Percentiles rank a stretch among this genome's conserved stretches.
phyloP scores from a whole-genome alignment of 495 filamentous ascomycete genomes.

The Penicillium waksmanii region DNA sequence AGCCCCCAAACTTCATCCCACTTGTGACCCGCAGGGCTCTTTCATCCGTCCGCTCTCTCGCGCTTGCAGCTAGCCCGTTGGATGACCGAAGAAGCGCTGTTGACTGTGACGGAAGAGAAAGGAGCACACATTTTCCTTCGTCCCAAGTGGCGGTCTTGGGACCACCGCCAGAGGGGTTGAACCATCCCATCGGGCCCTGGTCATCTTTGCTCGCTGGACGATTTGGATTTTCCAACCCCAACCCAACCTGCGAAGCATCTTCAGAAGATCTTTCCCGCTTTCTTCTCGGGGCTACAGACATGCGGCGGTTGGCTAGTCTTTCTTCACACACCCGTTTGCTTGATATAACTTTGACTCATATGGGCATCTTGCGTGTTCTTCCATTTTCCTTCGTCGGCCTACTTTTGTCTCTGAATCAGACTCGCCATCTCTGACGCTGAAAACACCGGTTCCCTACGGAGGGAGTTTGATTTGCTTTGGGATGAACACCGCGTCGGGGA shows the following conservation, averaged over 20 bases:
- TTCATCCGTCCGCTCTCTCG: conserved; percentile 15
- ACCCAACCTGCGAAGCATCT: conserved; percentile 9
- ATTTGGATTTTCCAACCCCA: conserved; percentile 20
- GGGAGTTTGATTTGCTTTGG: conserved; percentile 19
- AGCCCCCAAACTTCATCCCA: conserved; percentile 16
- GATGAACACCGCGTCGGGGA: conserved; percentile 27
- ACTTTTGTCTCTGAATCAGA: background rate
- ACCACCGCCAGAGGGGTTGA: conserved; percentile 36
- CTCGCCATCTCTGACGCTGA: background rate
- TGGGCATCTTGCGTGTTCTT: conserved; percentile 17
- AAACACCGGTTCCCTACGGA: conserved; percentile 5
- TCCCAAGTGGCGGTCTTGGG: conserved; percentile 21
- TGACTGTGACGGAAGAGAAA: conserved; percentile 15
- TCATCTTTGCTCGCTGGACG: conserved; percentile 20
- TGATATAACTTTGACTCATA: conserved; percentile 38
- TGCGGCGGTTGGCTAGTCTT: conserved; percentile 23
- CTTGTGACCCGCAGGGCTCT: conserved; percentile 11
- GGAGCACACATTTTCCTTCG: conserved; percentile 13
- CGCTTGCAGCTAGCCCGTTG: conserved; percentile 14
- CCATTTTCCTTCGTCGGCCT: conserved; percentile 9
- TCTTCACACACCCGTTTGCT: conserved; percentile 15
- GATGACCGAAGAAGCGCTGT: conserved; percentile 22
- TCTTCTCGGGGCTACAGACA: conserved; percentile 17
- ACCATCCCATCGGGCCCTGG: conserved; percentile 38
- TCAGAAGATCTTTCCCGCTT: conserved; percentile 32